phyloP scores from a whole-genome alignment of 345 rosid species.

The Reutealis trisperma region DNA sequence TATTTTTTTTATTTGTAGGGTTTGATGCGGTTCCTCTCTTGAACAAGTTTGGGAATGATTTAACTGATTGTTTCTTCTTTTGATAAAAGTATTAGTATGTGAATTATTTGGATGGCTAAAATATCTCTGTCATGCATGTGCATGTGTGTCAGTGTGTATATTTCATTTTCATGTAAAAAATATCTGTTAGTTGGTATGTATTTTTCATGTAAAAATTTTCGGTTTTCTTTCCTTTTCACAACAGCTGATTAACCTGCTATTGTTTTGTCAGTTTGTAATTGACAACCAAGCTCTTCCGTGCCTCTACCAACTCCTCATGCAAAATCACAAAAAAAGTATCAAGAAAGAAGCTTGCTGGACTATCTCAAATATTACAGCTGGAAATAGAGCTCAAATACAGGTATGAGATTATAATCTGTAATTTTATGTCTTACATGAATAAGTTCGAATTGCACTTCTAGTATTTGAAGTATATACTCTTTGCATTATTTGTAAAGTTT shows the following conservation, averaged over 20 bases:
- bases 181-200: background rate
- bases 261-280: constrained; percentile 27
- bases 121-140: background rate
- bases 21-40: background rate
- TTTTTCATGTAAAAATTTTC: background rate
- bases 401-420: constrained; percentile 10
- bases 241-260: background rate
- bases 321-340: constrained; percentile 31
- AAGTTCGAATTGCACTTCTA: background rate
- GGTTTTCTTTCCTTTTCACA: background rate
- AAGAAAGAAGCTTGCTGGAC: constrained; percentile 38
- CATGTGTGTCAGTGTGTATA: too few species aligned
- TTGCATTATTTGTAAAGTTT: background rate
- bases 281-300: constrained; percentile 30
- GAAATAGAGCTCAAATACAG: constrained; percentile 34
- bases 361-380: constrained; percentile 38
- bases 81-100: background rate
- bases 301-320: constrained; percentile 34
- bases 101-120: background rate
- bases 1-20: too few species aligned
- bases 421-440: background rate
- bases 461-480: background rate
- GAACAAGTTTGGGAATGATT: background rate
- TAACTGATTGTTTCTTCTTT: background rate
- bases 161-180: background rate